Percentiles rank a stretch among this genome's conserved stretches.
These are phyloP conservation scores for Amauroascus verrucosus DNA, from an alignment of 2,329 filamentous ascomycete species.

Conservation along the genomic window DNA sequence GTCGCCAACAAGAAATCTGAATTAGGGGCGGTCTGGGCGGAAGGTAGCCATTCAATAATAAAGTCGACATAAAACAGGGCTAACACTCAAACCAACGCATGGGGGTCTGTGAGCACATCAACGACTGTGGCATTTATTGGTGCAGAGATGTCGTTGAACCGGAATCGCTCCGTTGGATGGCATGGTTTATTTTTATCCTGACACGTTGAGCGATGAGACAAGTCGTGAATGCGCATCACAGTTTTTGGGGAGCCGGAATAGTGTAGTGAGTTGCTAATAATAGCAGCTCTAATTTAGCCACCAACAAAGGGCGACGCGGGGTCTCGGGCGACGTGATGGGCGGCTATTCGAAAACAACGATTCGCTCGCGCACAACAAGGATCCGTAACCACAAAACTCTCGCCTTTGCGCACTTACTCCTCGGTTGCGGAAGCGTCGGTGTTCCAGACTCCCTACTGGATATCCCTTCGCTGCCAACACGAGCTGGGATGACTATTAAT, in stretches of 20 bases:
- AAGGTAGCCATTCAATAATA: slow-evolving; percentile 7
- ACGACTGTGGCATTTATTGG: slow-evolving; percentile 7
- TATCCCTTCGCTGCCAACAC: too few relatives aligned
- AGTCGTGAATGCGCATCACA: neutral
- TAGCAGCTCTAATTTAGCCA: neutral
- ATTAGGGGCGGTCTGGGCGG: neutral
- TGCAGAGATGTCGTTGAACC: neutral
- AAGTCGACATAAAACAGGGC: neutral
- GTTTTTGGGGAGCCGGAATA: neutral
- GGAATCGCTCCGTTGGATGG: slow-evolving; percentile 7
- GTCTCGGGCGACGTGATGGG: neutral
- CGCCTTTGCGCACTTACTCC: neutral
- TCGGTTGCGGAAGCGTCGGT: too few relatives aligned
- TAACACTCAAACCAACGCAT: neutral
- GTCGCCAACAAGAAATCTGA: neutral
- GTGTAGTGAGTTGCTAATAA: neutral
- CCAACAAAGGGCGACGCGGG: neutral
- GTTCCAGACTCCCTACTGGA: too few relatives aligned
- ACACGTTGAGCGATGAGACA: slow-evolving; percentile 2
- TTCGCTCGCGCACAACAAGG: neutral
- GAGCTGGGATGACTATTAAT: too few relatives aligned
- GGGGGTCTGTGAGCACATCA: neutral
- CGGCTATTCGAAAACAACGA: neutral
- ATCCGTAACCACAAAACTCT: neutral
- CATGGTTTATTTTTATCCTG: slow-evolving; percentile 10